Evolutionary conservation across 768 basidiomycete genomes (phyloP).

Genomic region (Tylopilus subfusipes): DNA sequence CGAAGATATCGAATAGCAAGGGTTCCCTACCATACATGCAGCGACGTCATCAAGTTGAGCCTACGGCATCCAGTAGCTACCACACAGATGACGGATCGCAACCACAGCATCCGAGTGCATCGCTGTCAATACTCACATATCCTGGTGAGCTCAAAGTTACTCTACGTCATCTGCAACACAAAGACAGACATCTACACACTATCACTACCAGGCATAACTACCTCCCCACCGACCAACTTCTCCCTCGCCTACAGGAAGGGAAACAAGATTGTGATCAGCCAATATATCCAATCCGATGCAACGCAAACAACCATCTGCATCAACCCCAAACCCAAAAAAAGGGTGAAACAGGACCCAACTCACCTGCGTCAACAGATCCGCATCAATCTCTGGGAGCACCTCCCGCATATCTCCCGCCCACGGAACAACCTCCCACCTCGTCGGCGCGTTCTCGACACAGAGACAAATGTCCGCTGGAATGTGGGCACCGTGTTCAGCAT

Average conservation of each 20-base stretch:
- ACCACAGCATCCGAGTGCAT: too few species aligned
- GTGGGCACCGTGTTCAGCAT: conserved; percentile 66
- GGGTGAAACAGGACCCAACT: neutral
- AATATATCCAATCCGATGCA: too few species aligned
- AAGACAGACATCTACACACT: neutral
- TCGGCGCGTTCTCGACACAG: conserved; percentile 70
- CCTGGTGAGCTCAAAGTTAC: too few species aligned
- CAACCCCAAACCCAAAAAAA: too few species aligned
- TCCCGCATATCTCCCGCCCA: conserved; percentile 53
- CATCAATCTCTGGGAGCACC: conserved; percentile 57
- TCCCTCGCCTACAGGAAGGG: conserved; percentile 28
- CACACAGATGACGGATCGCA: too few species aligned
- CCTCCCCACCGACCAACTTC: conserved; percentile 8
- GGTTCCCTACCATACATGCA: too few species aligned
- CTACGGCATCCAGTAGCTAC: too few species aligned
- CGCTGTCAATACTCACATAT: too few species aligned
- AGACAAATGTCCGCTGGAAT: conserved; percentile 80
- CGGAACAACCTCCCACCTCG: conserved; percentile 66
- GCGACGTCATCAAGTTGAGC: too few species aligned
- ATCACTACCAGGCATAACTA: neutral
- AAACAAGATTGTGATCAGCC: neutral
- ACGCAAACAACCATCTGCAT: too few species aligned
- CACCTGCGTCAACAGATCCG: conserved; percentile 57
- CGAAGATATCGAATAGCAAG: too few species aligned
- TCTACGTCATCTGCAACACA: too few species aligned